Percentiles rank a stretch among this genome's conserved stretches.
Conservation (phyloP, 129 eudicot genomes). For the Pittosporum tobira region DNA sequence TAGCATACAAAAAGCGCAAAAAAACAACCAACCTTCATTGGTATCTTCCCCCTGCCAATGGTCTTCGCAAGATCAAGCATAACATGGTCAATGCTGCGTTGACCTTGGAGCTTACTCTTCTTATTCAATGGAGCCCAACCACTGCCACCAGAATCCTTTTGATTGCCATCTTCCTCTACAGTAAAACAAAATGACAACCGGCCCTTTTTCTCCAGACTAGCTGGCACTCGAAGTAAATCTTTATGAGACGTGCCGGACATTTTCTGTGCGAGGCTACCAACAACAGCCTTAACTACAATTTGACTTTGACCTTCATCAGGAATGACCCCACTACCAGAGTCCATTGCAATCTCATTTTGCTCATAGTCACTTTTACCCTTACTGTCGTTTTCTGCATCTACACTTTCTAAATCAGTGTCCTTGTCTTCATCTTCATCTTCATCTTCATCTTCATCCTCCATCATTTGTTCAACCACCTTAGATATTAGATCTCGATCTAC, state of each 20-base stretch:
- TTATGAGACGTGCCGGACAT: slow-evolving; percentile 19
- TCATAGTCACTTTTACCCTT: slow-evolving; percentile 52
- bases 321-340: slow-evolving; percentile 24
- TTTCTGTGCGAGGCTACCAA: slow-evolving; percentile 37
- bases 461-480: slow-evolving; percentile 56
- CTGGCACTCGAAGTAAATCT: slow-evolving; percentile 73
- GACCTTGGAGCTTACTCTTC: slow-evolving; percentile 31
- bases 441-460: slow-evolving; percentile 62
- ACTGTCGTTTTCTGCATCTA: slow-evolving; percentile 43
- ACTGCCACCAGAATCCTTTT: slow-evolving; percentile 22
- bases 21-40: slow-evolving; percentile 51
- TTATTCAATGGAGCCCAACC: slow-evolving; percentile 24
- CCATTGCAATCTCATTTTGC: slow-evolving; percentile 39
- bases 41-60: slow-evolving; percentile 56
- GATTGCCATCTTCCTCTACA: slow-evolving; percentile 39
- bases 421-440: slow-evolving; percentile 43
- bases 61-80: slow-evolving; percentile 55
- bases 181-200: slow-evolving; percentile 54
- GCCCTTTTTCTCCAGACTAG: slow-evolving; percentile 45
- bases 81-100: slow-evolving; percentile 46
- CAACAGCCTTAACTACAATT: slow-evolving; percentile 45
- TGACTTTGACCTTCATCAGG: slow-evolving; percentile 41
- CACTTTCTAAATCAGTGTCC: slow-evolving; percentile 33
- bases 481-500: slow-evolving; percentile 57
- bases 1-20: not conserved